Evolutionary conservation across 2,329 filamentous ascomycete genomes (phyloP).

Genomic region (Pseudogymnoascus sp.): DNA sequence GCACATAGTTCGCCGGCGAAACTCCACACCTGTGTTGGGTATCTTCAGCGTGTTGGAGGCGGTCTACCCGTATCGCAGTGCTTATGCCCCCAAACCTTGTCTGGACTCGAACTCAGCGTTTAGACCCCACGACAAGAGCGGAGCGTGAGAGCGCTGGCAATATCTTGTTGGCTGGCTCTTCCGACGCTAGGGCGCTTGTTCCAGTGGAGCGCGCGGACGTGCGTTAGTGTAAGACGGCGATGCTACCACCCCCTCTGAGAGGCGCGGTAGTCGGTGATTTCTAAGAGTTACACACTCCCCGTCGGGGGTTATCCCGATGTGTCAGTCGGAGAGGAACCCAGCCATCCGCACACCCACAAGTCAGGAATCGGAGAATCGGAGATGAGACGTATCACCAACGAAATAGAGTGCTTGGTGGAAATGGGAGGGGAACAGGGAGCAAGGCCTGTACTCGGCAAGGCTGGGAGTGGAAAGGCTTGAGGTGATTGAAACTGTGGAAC

Average conservation of each 20-base stretch:
- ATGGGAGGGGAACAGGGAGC: background rate
- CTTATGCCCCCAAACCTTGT: constrained; percentile 7
- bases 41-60: background rate
- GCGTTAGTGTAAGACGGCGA: background rate
- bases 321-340: background rate
- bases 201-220: constrained; percentile 2
- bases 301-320: background rate
- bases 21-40: background rate
- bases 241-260: background rate
- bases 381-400: constrained; percentile 1
- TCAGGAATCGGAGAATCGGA: background rate
- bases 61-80: background rate
- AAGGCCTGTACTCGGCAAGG: background rate
- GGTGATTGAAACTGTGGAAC: constrained; percentile 6
- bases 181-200: constrained; percentile 4
- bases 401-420: background rate
- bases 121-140: background rate
- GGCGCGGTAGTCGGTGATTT: background rate
- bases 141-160: background rate
- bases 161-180: background rate
- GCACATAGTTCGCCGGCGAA: background rate
- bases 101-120: background rate
- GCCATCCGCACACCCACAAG: background rate
- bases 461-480: background rate
- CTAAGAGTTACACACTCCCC: background rate